Evolutionary conservation across 176 grass and related monocot species (phyloP).

Genomic region (Metroxylon sagu): DNA sequence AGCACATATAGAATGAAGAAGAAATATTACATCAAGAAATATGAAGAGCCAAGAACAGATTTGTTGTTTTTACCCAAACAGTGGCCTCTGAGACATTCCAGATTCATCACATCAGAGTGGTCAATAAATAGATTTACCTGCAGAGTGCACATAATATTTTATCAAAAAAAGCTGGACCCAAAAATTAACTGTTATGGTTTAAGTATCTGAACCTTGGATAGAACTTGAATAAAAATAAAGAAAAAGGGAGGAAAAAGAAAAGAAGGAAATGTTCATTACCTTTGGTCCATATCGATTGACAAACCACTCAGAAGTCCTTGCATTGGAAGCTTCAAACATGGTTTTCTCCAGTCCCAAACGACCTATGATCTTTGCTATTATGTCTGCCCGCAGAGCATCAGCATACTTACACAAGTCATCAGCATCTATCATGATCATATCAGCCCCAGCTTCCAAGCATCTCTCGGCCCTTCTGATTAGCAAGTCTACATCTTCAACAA

Average conservation of each 20-base stretch:
- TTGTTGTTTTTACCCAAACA: conserved; percentile 10
- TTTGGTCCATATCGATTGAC: conserved; percentile 70
- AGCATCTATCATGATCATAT: conserved; percentile 77
- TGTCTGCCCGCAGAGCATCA: conserved; percentile 48
- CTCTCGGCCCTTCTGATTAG: conserved; percentile 81
- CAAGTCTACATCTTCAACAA: conserved; percentile 74
- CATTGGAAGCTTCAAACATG: conserved; percentile 68
- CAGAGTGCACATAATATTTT: neutral
- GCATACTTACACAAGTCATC: conserved; percentile 58
- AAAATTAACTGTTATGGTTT: neutral
- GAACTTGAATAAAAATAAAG: neutral
- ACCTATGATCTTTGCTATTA: conserved; percentile 65
- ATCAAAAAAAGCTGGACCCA: conserved; percentile 1
- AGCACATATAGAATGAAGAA: no score
- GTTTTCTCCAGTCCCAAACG: conserved; percentile 76
- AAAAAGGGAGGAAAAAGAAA: neutral
- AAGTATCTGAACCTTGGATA: neutral
- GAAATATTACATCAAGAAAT: conserved; percentile 30
- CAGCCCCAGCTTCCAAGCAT: conserved; percentile 78
- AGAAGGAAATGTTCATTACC: conserved; percentile 22
- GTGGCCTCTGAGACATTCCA: conserved; percentile 55
- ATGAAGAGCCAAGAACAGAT: conserved; percentile 23
- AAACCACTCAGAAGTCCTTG: conserved; percentile 71
- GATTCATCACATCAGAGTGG: conserved; percentile 68
- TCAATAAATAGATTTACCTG: conserved; percentile 86